Percentiles rank a stretch among this genome's conserved stretches.
Conservation (phyloP, 78 protist genomes). For the Bigelowiella natans region DNA sequence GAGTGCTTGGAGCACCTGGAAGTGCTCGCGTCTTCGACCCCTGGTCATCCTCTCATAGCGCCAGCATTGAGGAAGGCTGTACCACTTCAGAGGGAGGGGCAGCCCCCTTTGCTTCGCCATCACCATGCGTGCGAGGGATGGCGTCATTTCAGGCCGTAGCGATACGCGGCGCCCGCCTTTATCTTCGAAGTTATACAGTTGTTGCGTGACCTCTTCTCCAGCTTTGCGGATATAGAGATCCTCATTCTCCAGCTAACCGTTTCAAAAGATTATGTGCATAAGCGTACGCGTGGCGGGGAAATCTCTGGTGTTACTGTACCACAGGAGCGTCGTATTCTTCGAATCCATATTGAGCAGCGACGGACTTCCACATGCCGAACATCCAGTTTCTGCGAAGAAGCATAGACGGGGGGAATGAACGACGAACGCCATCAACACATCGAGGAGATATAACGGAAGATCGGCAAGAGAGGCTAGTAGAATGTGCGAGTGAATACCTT, state of each 20-base stretch:
- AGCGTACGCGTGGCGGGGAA: not conserved
- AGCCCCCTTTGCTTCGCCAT: not conserved
- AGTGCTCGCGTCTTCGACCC: constrained; percentile 55
- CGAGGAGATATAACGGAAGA: too few relatives aligned
- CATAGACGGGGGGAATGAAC: too few relatives aligned
- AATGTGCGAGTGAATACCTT: too few relatives aligned
- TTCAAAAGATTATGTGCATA: not conserved
- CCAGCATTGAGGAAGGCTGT: constrained; percentile 58
- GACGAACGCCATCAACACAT: too few relatives aligned
- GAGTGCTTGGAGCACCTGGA: not conserved
- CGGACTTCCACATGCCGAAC: constrained; percentile 21
- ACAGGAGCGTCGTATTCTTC: constrained; percentile 64
- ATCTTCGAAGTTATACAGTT: constrained; percentile 46
- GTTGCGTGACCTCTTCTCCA: constrained; percentile 60
- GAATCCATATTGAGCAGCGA: constrained; percentile 31
- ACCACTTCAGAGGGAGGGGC: constrained; percentile 54
- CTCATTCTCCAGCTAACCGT: constrained; percentile 35
- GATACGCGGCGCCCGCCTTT: constrained; percentile 9
- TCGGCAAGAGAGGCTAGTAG: too few relatives aligned
- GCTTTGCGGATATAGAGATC: constrained; percentile 55
- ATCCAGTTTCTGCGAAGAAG: constrained; percentile 40
- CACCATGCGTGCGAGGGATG: constrained; percentile 56
- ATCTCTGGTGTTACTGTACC: not conserved
- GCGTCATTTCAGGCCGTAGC: constrained; percentile 58
- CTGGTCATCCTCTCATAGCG: constrained; percentile 51